These are phyloP conservation scores for Thielaviopsis euricoi DNA, from an alignment of 2,329 filamentous ascomycete genomes.

Conservation along the genomic window DNA sequence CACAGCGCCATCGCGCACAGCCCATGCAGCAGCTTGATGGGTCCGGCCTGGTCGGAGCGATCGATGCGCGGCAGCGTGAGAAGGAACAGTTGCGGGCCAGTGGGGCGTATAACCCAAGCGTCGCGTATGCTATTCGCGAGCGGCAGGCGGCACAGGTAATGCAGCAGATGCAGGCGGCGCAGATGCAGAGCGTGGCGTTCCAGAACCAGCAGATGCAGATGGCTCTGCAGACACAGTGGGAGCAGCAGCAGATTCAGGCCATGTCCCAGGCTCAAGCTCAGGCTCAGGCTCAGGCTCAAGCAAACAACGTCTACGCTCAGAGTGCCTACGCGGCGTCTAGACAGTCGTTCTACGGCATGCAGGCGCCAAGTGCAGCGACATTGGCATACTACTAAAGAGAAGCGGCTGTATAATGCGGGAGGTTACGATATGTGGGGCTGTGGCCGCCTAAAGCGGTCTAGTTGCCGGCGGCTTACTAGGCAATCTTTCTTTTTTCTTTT, in stretches of 20 bases:
- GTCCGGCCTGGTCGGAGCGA: constrained; percentile 56
- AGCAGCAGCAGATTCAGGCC: constrained; percentile 14
- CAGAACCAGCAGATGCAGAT: constrained; percentile 20
- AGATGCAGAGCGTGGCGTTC: constrained; percentile 17
- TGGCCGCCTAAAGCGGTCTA: not conserved
- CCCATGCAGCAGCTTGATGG: not conserved
- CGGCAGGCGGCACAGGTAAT: constrained; percentile 34
- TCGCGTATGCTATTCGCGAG: constrained; percentile 57
- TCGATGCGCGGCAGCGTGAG: constrained; percentile 66
- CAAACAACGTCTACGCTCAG: not conserved
- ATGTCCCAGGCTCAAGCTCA: not conserved
- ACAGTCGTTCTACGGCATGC: not conserved
- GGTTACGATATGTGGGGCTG: not conserved
- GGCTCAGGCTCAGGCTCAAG: constrained; percentile 15
- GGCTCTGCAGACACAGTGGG: constrained; percentile 20
- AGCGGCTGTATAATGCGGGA: not conserved
- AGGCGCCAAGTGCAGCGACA: not conserved
- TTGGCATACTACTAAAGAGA: not conserved
- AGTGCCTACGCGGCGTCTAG: not conserved
- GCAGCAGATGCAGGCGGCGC: constrained; percentile 10
- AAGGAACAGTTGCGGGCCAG: constrained; percentile 49
- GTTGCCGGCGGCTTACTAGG: no score
- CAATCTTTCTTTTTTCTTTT: no score
- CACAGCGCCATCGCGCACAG: constrained; percentile 32
- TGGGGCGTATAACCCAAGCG: constrained; percentile 50